Base-by-base conservation (phyloP, 345 rosid genomes). In the Gynandropsis gynandra region DNA sequence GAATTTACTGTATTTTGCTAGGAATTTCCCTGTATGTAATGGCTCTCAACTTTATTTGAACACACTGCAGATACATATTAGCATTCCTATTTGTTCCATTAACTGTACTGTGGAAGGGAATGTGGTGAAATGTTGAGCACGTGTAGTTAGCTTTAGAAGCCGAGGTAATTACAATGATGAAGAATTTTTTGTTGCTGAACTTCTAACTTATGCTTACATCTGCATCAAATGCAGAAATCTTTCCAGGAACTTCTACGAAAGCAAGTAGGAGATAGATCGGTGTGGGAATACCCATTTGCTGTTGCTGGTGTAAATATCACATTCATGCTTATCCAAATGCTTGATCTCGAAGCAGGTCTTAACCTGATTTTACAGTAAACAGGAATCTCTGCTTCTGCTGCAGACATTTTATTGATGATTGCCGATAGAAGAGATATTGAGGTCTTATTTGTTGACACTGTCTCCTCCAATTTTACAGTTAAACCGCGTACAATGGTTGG, bases 251-350 rank as follows among this genome's bases (percentile, higher is more conserved):
- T 87, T 59, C 85, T 84, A 66, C 75, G 75, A 63, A 84, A 88
- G 76, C 76, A 59, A 62, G 86, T 81, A 69, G 95, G 96, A 61
- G 82, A 80, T 37, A 72, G 96, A 27, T 88, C 96, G 2, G 69
- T 76, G 47, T 88, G 96, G 95, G 96, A 88, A 64, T 88, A 88
- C 80, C 96, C 96, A 42, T 84, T 84, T 75, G 90, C 94, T 65
- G 96, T 84, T 35, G 94, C 96, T 70, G 94, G 96, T 47, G 94
- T 87, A 46, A 81, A 87, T 68, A 80, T 87, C 52, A 84, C 90
- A 31, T 84, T 87, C 68, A 87, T 87, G 96, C 86, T 87, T 36
- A 78, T 81, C 62, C 96, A 88, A 68, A 82, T 88, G 90, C 96
- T 88, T 37, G 96, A 84, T 66, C 90, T 88, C 50, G 94, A 84